Evolutionary conservation across 2,329 filamentous ascomycete genomes (phyloP).

Genomic region (Penicillium capsulatum): DNA sequence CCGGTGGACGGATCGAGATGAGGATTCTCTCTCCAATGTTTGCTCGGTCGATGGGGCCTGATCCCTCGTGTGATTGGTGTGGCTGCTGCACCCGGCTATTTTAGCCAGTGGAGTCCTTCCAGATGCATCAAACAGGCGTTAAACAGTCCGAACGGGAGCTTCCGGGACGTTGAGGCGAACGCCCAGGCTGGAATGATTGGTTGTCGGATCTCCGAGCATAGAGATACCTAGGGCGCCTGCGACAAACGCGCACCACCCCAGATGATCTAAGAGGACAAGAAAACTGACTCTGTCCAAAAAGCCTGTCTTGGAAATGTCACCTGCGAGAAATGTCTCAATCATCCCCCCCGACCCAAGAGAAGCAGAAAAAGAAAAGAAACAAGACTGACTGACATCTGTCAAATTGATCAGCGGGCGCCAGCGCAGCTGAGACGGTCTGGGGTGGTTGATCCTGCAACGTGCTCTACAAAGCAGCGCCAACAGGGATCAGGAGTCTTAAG

Average conservation of each 20-base stretch:
- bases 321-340: conserved; percentile 7
- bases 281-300: neutral
- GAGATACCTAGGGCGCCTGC: neutral
- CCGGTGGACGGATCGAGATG: conserved; percentile 17
- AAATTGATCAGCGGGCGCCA: conserved; percentile 19
- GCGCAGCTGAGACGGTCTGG: conserved; percentile 3
- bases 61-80: conserved; percentile 24
- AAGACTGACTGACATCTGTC: conserved; percentile 20
- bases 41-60: conserved; percentile 20
- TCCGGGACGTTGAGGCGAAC: conserved; percentile 11
- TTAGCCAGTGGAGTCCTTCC: conserved; percentile 5
- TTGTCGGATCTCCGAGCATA: neutral
- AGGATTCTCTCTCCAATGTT: conserved; percentile 24
- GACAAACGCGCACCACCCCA: conserved; percentile 6
- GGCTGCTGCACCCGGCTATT: conserved; percentile 14
- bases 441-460: conserved; percentile 9
- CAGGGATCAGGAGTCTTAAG: conserved; percentile 17
- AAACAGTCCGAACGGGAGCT: conserved; percentile 21
- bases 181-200: conserved; percentile 7
- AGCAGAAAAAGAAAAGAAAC: neutral
- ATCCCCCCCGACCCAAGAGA: conserved; percentile 1
- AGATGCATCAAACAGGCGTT: conserved; percentile 25
- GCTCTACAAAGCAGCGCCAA: conserved; percentile 6
- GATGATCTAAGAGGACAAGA: no score
- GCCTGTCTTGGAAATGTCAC: neutral